phyloP scores from a whole-genome alignment of 345 rosid species.

The Heritiera littoralis region DNA sequence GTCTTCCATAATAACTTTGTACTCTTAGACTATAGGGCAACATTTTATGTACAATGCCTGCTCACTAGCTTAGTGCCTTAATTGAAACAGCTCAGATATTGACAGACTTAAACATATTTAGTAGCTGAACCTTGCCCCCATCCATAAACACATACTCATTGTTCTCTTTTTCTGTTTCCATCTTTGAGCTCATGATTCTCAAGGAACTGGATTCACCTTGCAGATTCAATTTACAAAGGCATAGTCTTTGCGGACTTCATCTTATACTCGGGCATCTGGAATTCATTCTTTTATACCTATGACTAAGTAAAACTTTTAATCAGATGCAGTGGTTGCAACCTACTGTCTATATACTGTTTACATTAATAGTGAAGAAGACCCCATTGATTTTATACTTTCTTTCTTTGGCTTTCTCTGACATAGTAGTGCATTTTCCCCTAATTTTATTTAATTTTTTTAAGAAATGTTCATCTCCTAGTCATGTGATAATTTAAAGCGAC shows the following conservation, averaged over 20 bases:
- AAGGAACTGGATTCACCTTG: too few relatives aligned
- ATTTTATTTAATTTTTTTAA: not conserved
- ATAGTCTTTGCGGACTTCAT: not conserved
- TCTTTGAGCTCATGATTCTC: too few relatives aligned
- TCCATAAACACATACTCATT: too few relatives aligned
- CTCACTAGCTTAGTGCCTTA: too few relatives aligned
- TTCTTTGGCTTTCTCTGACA: not conserved
- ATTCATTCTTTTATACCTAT: not conserved
- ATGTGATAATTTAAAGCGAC: not conserved
- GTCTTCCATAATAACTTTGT: not conserved
- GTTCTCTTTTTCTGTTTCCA: too few relatives aligned
- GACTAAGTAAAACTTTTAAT: not conserved
- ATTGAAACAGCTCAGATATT: too few relatives aligned
- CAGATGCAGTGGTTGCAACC: too few relatives aligned
- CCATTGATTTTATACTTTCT: too few relatives aligned
- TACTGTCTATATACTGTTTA: too few relatives aligned
- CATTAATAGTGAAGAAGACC: too few relatives aligned
- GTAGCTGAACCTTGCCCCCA: not conserved
- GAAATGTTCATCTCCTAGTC: not conserved
- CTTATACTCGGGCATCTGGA: not conserved
- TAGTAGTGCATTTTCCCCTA: too few relatives aligned
- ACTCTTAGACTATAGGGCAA: not conserved
- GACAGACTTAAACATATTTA: not conserved
- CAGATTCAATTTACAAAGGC: too few relatives aligned
- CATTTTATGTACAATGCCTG: not conserved